Conservation (phyloP, 2,329 filamentous ascomycete genomes). For the Phoma sp. region DNA sequence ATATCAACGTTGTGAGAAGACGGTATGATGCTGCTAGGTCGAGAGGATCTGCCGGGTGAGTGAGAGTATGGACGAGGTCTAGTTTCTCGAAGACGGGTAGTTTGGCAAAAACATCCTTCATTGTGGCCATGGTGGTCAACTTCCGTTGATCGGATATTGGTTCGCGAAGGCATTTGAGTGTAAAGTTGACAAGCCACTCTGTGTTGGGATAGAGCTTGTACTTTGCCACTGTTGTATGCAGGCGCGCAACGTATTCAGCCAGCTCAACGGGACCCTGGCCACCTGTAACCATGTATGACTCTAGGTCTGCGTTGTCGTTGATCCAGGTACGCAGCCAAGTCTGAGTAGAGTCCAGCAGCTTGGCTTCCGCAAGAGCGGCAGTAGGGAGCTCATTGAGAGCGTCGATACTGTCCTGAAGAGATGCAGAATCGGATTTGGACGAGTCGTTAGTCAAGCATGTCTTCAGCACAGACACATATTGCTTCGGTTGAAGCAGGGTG, state of each 20-base stretch:
- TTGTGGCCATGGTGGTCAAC: slow-evolving; percentile 13
- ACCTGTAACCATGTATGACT: slow-evolving; percentile 24
- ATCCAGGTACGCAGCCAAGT: slow-evolving; percentile 33
- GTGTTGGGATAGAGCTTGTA: slow-evolving; percentile 33
- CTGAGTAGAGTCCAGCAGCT: slow-evolving; percentile 24
- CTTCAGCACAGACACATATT: slow-evolving; percentile 34
- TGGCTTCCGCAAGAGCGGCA: slow-evolving; percentile 25
- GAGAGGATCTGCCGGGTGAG: slow-evolving; percentile 10
- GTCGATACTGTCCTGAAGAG: slow-evolving; percentile 31
- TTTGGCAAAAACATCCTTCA: slow-evolving; percentile 24
- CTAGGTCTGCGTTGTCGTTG: slow-evolving; percentile 26
- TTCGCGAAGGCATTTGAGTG: slow-evolving; percentile 29
- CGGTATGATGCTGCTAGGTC: slow-evolving; percentile 27
- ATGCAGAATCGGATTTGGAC: slow-evolving; percentile 4
- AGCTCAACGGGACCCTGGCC: slow-evolving; percentile 16
- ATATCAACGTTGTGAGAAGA: slow-evolving; percentile 37
- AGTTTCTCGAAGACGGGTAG: slow-evolving; percentile 32
- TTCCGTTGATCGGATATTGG: slow-evolving; percentile 20
- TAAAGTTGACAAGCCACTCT: slow-evolving; percentile 32
- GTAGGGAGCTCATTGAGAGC: slow-evolving; percentile 39
- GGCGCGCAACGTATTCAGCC: slow-evolving; percentile 27
- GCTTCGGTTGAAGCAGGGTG: slow-evolving; percentile 28
- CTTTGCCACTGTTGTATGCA: slow-evolving; percentile 32
- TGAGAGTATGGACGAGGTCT: slow-evolving; percentile 24
- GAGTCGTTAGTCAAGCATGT: slow-evolving; percentile 27